phyloP scores from a whole-genome alignment of 202 grass and related monocot genomes.

The Zoysia matrella region DNA sequence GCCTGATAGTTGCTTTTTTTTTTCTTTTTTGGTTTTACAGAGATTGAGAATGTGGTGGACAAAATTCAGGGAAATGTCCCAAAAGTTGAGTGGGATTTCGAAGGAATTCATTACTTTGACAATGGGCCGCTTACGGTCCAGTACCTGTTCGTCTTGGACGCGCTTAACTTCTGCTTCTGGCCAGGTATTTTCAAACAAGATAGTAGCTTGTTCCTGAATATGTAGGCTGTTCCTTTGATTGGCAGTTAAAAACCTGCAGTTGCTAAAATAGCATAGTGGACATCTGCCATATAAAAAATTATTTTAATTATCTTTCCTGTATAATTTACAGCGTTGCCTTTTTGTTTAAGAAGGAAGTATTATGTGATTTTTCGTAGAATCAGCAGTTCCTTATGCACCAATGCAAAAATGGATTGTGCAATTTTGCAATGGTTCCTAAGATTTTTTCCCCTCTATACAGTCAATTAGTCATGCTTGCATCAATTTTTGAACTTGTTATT shows the following conservation, averaged over 20 bases:
- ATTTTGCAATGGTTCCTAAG: no score
- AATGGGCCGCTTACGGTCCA: slow-evolving; percentile 81
- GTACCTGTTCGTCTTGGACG: slow-evolving; percentile 90
- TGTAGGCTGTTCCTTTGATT: background rate
- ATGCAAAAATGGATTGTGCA: no score
- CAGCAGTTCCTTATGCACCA: no score
- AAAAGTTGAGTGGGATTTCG: slow-evolving; percentile 93
- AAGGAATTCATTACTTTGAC: slow-evolving; percentile 97
- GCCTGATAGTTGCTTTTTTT: no score
- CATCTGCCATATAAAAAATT: background rate
- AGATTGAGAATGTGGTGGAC: slow-evolving; percentile 80
- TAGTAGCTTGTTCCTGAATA: background rate
- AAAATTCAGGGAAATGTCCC: slow-evolving; percentile 74
- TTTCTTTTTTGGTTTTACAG: slow-evolving; percentile 42
- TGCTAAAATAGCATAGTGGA: background rate
- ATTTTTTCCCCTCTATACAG: no score
- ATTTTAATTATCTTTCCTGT: background rate
- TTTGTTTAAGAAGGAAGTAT: background rate
- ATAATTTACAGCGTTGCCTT: background rate
- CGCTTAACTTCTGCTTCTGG: slow-evolving; percentile 96
- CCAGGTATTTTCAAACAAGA: slow-evolving; percentile 65
- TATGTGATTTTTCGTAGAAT: no score
- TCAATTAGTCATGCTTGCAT: slow-evolving; percentile 1
- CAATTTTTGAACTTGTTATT: background rate
- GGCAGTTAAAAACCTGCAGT: background rate